Percentiles rank a stretch among this genome's conserved stretches.
These are phyloP conservation scores for Phycomyces nitens DNA, from an alignment of 192 early-diverging fungal genomes.

Conservation along the genomic window DNA sequence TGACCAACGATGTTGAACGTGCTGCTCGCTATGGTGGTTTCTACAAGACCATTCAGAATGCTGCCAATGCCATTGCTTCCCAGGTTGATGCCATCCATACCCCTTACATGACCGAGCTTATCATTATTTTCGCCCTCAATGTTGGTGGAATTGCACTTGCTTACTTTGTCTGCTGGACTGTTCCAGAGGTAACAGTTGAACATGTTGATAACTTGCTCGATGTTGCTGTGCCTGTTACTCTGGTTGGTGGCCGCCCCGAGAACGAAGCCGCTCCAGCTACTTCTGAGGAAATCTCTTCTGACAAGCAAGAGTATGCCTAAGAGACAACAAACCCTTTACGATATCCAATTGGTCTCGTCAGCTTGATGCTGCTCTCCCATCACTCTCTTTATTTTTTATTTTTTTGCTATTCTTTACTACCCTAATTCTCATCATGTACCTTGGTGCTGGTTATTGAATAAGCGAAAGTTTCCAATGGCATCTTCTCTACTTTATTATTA, in stretches of 20 bases:
- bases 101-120: constrained; percentile 46
- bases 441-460: no score
- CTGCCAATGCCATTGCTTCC: constrained; percentile 69
- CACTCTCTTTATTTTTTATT: no score
- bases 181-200: constrained; percentile 37
- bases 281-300: no score
- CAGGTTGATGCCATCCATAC: constrained; percentile 58
- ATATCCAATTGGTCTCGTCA: no score
- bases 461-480: no score
- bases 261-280: background rate
- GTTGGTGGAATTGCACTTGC: constrained; percentile 28
- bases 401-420: no score
- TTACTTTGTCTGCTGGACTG: constrained; percentile 21
- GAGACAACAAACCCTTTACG: no score
- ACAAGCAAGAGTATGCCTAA: no score
- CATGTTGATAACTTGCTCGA: constrained; percentile 29
- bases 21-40: constrained; percentile 76
- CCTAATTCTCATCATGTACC: no score
- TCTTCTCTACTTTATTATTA: no score
- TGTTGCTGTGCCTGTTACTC: constrained; percentile 20
- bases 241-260: constrained; percentile 37
- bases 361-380: no score
- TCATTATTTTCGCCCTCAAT: constrained; percentile 22
- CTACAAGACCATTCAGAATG: constrained; percentile 90
- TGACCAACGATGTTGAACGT: constrained; percentile 76